Evolutionary conservation across 2,329 filamentous ascomycete genomes (phyloP), one percentile per base, ranked within the genome.

Genomic region (Saccharata proteae): DNA sequence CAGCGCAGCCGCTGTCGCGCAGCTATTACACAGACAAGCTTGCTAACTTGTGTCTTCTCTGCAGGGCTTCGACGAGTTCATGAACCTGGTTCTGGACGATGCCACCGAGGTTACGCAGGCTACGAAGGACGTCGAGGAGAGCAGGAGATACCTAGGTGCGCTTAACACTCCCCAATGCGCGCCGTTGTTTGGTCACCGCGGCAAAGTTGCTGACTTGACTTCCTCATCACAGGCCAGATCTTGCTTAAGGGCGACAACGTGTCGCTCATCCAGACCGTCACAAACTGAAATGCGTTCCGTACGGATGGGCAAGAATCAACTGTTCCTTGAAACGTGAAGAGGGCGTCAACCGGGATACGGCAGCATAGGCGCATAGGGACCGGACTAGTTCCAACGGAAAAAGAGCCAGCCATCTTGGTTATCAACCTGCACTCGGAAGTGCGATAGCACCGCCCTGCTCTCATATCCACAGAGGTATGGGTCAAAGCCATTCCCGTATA

Each of bases 11-110:
- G 9, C 16, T 19, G 30, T 40, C 11, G n/a, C 18, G 13, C 25
- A 10, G 25, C 25, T 27, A 10, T 9, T 16, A 32, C 13, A 10
- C 30, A 16, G 8, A 13, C 22, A 54, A 29, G 52, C 31, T 15
- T 26, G 4, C n/a, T n/a, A n/a, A n/a, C n/a, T n/a, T n/a, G n/a
- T n/a, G n/a, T n/a, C n/a, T n/a, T n/a, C n/a, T n/a, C n/a, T 20
- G 21, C 40, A 93, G 85, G 86, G 90, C 10, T 98, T 98, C 45
- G 90, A 98, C 55, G 90, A 98, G 59, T 98, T 96, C 64, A 94
- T 98, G 86, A 98, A 98, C 63, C 67, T 98, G 29, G 90, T 96
- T 22, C 72, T 93, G 43, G 90, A 98, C 51, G 85, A 98, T 47
- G 90, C 90, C 17, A 75, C 94, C 35, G 88, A 96, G 61, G 85